phyloP scores from a whole-genome alignment of 2,329 filamentous ascomycete species.

The Cordyceps farinosa region DNA sequence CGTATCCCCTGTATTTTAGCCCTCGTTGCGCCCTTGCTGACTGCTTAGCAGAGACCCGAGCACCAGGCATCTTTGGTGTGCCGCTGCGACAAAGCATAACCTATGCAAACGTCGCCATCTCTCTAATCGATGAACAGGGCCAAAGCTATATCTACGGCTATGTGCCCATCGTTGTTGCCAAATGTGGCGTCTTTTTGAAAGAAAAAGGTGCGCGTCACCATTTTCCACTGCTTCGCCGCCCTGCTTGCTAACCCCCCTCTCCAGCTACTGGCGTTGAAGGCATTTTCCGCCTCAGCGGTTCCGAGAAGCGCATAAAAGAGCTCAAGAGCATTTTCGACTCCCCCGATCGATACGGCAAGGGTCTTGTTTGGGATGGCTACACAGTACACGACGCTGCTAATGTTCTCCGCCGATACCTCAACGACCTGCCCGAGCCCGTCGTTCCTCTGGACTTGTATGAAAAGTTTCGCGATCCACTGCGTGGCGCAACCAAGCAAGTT shows the following conservation, averaged over 20 bases:
- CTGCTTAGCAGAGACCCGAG: conserved; percentile 39
- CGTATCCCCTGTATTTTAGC: neutral
- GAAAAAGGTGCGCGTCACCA: conserved; percentile 74
- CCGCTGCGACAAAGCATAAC: conserved; percentile 91
- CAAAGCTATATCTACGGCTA: conserved; percentile 98
- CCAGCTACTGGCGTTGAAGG: conserved; percentile 90
- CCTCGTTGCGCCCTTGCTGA: conserved; percentile 8
- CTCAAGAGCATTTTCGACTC: conserved; percentile 89
- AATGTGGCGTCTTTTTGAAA: conserved; percentile 95
- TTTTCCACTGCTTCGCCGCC: conserved; percentile 13
- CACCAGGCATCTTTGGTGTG: conserved; percentile 87
- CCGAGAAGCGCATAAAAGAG: conserved; percentile 97
- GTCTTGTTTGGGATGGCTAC: conserved; percentile 93
- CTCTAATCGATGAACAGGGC: conserved; percentile 85
- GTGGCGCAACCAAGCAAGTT: conserved; percentile 66
- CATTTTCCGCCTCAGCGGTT: conserved; percentile 93
- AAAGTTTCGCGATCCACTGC: conserved; percentile 80
- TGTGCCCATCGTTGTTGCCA: conserved; percentile 96
- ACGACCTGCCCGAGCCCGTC: conserved; percentile 93
- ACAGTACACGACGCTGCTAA: conserved; percentile 98
- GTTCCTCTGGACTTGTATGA: conserved; percentile 93
- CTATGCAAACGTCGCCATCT: conserved; percentile 97
- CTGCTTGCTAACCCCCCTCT: conserved; percentile 24
- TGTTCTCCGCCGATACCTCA: conserved; percentile 90
- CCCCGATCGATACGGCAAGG: conserved; percentile 92